phyloP scores from a whole-genome alignment of 495 filamentous ascomycete genomes.

The Penicillium roqueforti region DNA sequence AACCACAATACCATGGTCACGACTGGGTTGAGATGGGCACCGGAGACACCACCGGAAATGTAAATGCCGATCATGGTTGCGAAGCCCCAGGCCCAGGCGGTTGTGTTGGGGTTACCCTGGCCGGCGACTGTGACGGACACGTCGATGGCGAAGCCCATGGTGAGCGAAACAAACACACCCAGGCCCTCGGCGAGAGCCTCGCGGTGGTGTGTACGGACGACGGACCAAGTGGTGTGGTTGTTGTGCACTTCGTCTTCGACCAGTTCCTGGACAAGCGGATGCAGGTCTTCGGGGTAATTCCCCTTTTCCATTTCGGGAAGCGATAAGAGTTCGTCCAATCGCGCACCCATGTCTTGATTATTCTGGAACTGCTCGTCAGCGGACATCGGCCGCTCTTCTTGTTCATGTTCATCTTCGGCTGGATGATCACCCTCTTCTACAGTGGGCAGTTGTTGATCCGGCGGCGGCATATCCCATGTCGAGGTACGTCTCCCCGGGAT shows the following conservation, averaged over 20 bases:
- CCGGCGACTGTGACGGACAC: constrained; percentile 45
- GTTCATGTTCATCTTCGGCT: constrained; percentile 12
- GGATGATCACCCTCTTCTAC: constrained; percentile 27
- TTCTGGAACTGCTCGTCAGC: constrained; percentile 24
- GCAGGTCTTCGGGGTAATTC: constrained; percentile 36
- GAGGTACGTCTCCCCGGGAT: constrained; percentile 23
- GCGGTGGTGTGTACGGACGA: constrained; percentile 48
- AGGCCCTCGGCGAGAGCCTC: constrained; percentile 49
- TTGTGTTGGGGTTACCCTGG: constrained; percentile 43
- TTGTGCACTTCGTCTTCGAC: constrained; percentile 47
- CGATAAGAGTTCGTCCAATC: constrained; percentile 12
- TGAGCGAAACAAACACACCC: constrained; percentile 41
- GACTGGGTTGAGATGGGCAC: constrained; percentile 51
- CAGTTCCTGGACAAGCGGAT: constrained; percentile 37
- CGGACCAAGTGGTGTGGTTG: constrained; percentile 50
- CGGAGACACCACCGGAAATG: constrained; percentile 52
- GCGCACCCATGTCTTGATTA: constrained; percentile 13
- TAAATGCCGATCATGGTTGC: constrained; percentile 57
- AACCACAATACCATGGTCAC: constrained; percentile 48
- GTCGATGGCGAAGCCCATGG: constrained; percentile 46
- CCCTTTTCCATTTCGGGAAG: constrained; percentile 23
- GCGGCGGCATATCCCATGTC: constrained; percentile 8
- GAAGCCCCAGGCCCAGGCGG: constrained; percentile 52
- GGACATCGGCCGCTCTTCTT: constrained; percentile 7
- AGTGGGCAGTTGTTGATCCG: constrained; percentile 24